Conservation (phyloP, 495 filamentous ascomycete genomes). For the Evansstolkia leycettana region DNA sequence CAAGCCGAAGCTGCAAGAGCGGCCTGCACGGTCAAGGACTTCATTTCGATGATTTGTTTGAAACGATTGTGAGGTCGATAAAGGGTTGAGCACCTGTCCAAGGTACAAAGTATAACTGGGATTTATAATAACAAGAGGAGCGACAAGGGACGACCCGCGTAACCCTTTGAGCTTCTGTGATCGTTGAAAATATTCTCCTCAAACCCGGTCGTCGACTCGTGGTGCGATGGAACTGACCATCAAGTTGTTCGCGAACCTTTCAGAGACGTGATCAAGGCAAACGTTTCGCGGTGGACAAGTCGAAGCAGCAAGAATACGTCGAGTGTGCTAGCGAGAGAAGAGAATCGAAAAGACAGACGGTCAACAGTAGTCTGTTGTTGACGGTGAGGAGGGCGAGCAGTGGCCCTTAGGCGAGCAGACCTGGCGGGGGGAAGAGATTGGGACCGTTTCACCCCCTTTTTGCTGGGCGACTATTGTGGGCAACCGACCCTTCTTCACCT, state of each 20-base stretch:
- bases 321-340: too few relatives aligned
- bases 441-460: conserved; percentile 1
- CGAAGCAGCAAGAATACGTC: too few relatives aligned
- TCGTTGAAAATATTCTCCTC: background rate
- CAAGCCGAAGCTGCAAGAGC: conserved; percentile 17
- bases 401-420: too few relatives aligned
- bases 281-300: background rate
- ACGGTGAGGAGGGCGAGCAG: too few relatives aligned
- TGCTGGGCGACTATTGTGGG: conserved; percentile 5
- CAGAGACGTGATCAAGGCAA: background rate
- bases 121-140: conserved; percentile 8
- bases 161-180: conserved; percentile 21
- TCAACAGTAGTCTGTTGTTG: too few relatives aligned
- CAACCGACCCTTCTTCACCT: background rate
- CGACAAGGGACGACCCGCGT: conserved; percentile 35
- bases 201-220: background rate
- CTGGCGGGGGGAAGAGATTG: too few relatives aligned
- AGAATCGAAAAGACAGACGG: too few relatives aligned
- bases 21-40: conserved; percentile 13
- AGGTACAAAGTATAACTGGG: conserved; percentile 14
- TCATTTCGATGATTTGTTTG: conserved; percentile 16
- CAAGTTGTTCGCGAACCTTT: background rate
- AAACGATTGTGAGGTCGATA: conserved; percentile 1
- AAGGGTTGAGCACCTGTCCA: conserved; percentile 8
- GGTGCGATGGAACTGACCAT: background rate